A percentile compares a stretch with the other conserved stretches of the same genome.
Conservation (phyloP, 306 rosid genomes). For the Morella rubra region DNA sequence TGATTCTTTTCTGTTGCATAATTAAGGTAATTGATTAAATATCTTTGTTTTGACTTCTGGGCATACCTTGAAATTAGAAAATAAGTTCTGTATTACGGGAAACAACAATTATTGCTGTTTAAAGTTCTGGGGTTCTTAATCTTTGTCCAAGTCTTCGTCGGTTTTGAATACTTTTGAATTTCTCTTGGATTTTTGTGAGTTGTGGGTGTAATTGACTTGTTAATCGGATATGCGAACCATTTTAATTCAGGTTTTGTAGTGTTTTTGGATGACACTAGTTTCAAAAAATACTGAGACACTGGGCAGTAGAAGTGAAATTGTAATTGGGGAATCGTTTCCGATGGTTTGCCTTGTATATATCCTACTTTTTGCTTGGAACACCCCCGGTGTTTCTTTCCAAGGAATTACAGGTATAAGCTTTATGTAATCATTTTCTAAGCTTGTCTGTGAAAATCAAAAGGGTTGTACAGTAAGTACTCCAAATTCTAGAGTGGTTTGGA, state of each 20-base stretch:
- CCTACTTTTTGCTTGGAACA: no score
- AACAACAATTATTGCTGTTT: slow-evolving; percentile 9
- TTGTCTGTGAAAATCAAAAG: neutral
- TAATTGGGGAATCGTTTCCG: neutral
- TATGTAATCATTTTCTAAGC: neutral
- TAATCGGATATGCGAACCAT: slow-evolving; percentile 19
- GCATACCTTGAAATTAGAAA: slow-evolving; percentile 10
- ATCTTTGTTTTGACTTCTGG: slow-evolving; percentile 21
- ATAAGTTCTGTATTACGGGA: slow-evolving; percentile 26
- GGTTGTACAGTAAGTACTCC: neutral
- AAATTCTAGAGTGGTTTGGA: neutral
- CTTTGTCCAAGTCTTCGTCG: slow-evolving; percentile 11
- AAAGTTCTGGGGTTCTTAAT: slow-evolving; percentile 12
- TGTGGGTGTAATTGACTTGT: slow-evolving; percentile 31
- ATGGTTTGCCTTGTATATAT: no score
- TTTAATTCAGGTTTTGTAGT: slow-evolving; percentile 23
- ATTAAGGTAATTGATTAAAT: slow-evolving; percentile 36
- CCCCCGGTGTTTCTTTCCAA: slow-evolving; percentile 23
- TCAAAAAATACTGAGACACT: slow-evolving; percentile 26
- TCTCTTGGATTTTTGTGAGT: slow-evolving; percentile 10
- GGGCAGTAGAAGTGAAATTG: slow-evolving; percentile 14
- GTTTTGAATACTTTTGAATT: slow-evolving; percentile 20
- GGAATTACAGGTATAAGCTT: neutral
- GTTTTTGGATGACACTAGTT: slow-evolving; percentile 17
- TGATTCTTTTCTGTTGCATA: slow-evolving; percentile 21